phyloP scores from a whole-genome alignment of 2,329 filamentous ascomycete species.

The Venturia oleaginea region DNA sequence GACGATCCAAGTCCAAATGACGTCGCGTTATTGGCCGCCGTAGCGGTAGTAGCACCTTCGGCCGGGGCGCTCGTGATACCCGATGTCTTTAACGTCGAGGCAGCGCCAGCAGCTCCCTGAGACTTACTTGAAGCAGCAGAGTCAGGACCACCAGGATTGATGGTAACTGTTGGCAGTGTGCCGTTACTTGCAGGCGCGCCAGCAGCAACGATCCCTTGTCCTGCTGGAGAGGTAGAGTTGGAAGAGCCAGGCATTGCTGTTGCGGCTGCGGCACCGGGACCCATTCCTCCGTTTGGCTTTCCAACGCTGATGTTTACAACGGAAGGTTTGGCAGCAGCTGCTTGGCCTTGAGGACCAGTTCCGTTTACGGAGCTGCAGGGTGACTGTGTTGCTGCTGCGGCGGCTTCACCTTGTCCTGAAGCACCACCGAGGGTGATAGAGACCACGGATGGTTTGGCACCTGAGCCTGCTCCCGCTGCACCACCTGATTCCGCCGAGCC shows the following conservation, averaged over 20 bases:
- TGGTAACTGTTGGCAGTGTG: slow-evolving; percentile 5
- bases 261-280: neutral
- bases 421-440: slow-evolving; percentile 2
- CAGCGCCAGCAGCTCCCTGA: neutral
- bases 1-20: neutral
- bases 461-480: neutral
- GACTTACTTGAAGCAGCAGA: neutral
- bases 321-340: neutral
- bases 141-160: neutral
- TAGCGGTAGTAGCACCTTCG: no score
- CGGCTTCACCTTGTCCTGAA: neutral
- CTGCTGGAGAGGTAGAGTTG: neutral
- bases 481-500: neutral
- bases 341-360: neutral
- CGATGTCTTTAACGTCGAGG: neutral
- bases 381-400: neutral
- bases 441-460: neutral
- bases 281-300: neutral
- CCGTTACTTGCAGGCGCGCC: slow-evolving; percentile 3
- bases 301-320: neutral
- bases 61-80: neutral
- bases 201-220: slow-evolving; percentile 4
- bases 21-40: neutral
- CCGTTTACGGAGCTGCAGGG: neutral
- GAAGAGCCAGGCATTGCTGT: neutral